A percentile compares a stretch with the other conserved stretches of the same genome.
phyloP scores from a whole-genome alignment of 441 rosid genomes.

The Rhodomyrtus psidioides region DNA sequence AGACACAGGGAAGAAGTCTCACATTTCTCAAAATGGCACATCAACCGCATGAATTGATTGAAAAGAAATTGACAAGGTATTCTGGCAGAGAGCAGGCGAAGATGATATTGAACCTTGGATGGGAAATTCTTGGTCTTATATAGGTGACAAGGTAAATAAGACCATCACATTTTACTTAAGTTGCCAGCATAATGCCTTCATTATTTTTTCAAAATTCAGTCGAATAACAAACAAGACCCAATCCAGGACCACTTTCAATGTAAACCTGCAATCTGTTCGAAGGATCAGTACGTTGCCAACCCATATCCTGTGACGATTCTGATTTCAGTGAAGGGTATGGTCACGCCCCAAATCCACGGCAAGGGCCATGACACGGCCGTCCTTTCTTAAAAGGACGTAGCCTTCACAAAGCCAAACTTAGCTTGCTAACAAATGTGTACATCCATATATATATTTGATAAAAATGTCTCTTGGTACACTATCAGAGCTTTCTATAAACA shows the following conservation, averaged over 20 bases:
- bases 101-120: not conserved
- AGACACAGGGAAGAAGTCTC: too few species aligned
- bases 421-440: too few species aligned
- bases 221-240: not conserved
- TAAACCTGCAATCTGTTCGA: slow-evolving; percentile 69
- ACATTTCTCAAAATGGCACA: not conserved
- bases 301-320: slow-evolving; percentile 94
- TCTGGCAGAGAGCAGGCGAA: not conserved
- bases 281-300: slow-evolving; percentile 99
- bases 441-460: too few species aligned
- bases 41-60: not conserved
- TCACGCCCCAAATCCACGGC: too few species aligned
- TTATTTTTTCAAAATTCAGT: not conserved
- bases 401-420: too few species aligned
- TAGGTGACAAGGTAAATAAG: too few species aligned
- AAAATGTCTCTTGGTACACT: too few species aligned
- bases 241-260: not conserved
- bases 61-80: not conserved
- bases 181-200: not conserved
- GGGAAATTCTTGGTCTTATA: not conserved
- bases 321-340: slow-evolving; percentile 82
- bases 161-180: not conserved
- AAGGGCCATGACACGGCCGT: too few species aligned
- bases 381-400: too few species aligned
- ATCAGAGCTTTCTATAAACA: too few species aligned